Percentiles rank a stretch among this genome's conserved stretches.
Conservation (phyloP, 2,329 filamentous ascomycete genomes). For the Periconia digitata region DNA sequence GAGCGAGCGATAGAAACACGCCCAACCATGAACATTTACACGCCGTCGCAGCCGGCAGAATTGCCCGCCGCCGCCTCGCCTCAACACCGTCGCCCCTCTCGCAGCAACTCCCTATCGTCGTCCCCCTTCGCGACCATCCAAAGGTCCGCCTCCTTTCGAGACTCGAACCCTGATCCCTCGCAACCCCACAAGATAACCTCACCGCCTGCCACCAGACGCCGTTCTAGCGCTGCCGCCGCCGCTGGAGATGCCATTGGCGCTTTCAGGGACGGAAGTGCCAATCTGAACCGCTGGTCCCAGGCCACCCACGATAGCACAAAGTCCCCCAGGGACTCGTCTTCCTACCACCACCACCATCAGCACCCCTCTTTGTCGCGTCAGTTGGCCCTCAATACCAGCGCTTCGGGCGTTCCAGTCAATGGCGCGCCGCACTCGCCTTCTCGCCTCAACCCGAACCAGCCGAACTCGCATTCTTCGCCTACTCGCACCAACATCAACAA, state of each 20-base stretch:
- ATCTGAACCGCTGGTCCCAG: conserved; percentile 61
- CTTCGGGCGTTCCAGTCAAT: conserved; percentile 28
- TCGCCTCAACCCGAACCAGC: conserved; percentile 16
- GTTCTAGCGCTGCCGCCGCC: conserved; percentile 45
- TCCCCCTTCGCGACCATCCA: conserved; percentile 45
- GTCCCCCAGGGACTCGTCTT: conserved; percentile 18
- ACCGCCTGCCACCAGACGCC: conserved; percentile 36
- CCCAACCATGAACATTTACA: conserved; percentile 27
- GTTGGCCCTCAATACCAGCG: conserved; percentile 40
- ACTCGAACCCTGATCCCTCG: conserved; percentile 31
- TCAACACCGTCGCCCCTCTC: conserved; percentile 29
- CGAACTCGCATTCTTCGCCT: conserved; percentile 17
- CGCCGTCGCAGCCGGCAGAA: conserved; percentile 15
- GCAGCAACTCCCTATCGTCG: conserved; percentile 49
- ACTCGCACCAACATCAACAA: conserved; percentile 9
- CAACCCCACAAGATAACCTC: conserved; percentile 27
- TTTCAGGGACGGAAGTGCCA: conserved; percentile 50
- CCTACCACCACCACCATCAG: conserved; percentile 18
- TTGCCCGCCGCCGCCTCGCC: conserved; percentile 11
- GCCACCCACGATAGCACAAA: conserved; percentile 55
- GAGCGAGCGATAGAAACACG: background rate
- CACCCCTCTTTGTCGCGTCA: conserved; percentile 40
- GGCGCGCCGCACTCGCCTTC: conserved; percentile 37
- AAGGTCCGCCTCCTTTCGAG: conserved; percentile 43
- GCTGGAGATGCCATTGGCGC: conserved; percentile 41